A percentile compares a stretch with the other conserved stretches of the same genome.
Evolutionary conservation across 768 basidiomycete genomes (phyloP).

Genomic region (Podaxis sp.): DNA sequence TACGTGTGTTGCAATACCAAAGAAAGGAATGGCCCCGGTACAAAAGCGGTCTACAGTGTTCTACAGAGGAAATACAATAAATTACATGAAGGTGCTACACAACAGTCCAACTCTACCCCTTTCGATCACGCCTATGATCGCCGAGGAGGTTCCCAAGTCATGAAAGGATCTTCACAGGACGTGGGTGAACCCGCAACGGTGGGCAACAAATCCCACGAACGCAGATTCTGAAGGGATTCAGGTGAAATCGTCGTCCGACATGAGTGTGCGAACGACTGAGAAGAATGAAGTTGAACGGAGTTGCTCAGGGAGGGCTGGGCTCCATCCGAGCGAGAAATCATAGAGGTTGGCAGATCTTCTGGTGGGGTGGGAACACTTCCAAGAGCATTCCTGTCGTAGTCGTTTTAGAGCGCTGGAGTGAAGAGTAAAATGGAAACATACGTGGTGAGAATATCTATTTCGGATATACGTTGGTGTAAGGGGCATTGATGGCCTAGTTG

Average conservation of each 20-base stretch:
- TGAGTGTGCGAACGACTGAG: slow-evolving; percentile 19
- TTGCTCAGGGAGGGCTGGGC: not conserved
- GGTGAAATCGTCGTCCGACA: slow-evolving; percentile 17
- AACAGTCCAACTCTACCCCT: not conserved
- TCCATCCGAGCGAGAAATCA: slow-evolving; percentile 2
- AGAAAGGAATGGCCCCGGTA: not conserved
- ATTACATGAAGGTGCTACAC: slow-evolving; percentile 11
- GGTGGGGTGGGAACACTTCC: slow-evolving; percentile 34
- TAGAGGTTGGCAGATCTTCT: slow-evolving; percentile 20
- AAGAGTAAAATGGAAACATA: slow-evolving; percentile 3
- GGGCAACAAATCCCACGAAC: slow-evolving; percentile 32
- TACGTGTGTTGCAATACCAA: not conserved
- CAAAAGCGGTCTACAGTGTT: slow-evolving; percentile 6
- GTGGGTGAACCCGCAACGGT: slow-evolving; percentile 28
- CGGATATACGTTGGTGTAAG: slow-evolving; percentile 44
- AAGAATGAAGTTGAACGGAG: slow-evolving; percentile 5
- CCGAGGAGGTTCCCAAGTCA: slow-evolving; percentile 59
- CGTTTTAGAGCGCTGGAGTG: not conserved
- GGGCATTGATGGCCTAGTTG: slow-evolving; percentile 36
- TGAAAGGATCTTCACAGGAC: slow-evolving; percentile 55
- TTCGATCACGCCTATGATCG: slow-evolving; percentile 21
- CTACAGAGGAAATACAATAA: slow-evolving; percentile 12
- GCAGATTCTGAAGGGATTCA: slow-evolving; percentile 22
- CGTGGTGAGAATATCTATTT: slow-evolving; percentile 28
- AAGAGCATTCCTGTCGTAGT: slow-evolving; percentile 6